Evolutionary conservation across 805 yeast genomes (phyloP), one percentile per base, ranked within the genome.

Genomic region (Jamesozyma rosinii): DNA sequence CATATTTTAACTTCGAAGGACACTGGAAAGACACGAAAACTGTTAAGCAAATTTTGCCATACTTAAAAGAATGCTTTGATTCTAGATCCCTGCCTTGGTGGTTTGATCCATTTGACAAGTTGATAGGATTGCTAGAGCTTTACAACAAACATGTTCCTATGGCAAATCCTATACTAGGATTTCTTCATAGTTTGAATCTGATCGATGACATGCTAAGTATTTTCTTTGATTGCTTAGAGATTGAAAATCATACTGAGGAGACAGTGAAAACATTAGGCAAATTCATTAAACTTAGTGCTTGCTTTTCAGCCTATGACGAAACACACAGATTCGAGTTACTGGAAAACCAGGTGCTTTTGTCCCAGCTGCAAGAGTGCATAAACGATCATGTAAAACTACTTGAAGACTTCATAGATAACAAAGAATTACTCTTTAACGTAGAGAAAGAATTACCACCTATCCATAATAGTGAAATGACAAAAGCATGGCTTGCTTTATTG

Each of bases 71-170:
- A 6, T 47, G 53, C 13, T 51, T 60, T 37, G 53, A 59, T 37
- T 50, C 41, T 21, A 46, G 48, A 10, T 37, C 42, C n/a, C 20
- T 59, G 3, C 65, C 65, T 11, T 51, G 57, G 57, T 58, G 64
- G 63, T 61, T 53, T 45, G 61, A 58, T 46, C 61, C 63, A 4
- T 52, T 61, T 20, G 58, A 57, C 14, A 45, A 40, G 17, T 32
- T 61, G 19, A 51, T 47, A 13, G 32, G 38, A 1, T 41, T 59
- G 21, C 39, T 58, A n/a, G 54, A 52, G 4, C 34, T 48, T 9
- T 58, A 52, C 40, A 59, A 59, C 37, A 47, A 40, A 24, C 45
- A 42, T n/a, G 46, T 48, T 10, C 59, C 60, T 3, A 35, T 48
- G 29, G 49, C 46, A 32, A 61, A 61, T 40, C 60, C 63, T 4